Conservation (phyloP, 345 rosid species). For the Syzygium aqueum region DNA sequence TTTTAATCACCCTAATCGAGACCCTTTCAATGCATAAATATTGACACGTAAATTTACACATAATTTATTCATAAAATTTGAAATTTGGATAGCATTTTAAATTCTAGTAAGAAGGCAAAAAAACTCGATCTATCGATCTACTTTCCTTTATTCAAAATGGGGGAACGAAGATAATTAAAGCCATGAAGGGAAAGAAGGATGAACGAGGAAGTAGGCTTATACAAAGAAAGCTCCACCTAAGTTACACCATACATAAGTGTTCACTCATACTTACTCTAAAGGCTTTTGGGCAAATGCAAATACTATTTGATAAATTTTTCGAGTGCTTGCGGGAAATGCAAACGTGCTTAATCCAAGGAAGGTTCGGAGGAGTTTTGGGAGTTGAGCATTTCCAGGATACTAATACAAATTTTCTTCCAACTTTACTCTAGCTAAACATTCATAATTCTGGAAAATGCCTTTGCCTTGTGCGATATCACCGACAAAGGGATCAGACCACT, state of each 20-base stretch:
- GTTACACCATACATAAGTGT: accelerated
- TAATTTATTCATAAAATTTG: not conserved
- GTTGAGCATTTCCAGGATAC: not conserved
- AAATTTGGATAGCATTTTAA: not conserved
- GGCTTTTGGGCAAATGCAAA: too few species aligned
- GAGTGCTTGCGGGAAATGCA: not conserved
- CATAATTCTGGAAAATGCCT: not conserved
- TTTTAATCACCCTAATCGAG: not conserved
- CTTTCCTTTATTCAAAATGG: not conserved
- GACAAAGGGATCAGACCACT: too few species aligned
- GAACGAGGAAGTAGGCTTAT: not conserved
- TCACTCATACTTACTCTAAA: not conserved
- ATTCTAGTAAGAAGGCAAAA: not conserved
- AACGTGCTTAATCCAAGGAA: not conserved
- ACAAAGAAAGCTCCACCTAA: not conserved
- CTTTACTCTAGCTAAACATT: not conserved
- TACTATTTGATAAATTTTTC: too few species aligned
- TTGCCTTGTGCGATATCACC: not conserved
- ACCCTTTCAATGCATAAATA: not conserved
- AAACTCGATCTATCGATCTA: not conserved
- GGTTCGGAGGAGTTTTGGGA: not conserved
- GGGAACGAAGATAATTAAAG: slow-evolving; percentile 3
- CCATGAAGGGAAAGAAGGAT: not conserved
- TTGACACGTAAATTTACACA: not conserved
- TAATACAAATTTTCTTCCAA: not conserved